Conservation (phyloP, 2,329 filamentous ascomycete genomes). For the Claviceps monticola region DNA sequence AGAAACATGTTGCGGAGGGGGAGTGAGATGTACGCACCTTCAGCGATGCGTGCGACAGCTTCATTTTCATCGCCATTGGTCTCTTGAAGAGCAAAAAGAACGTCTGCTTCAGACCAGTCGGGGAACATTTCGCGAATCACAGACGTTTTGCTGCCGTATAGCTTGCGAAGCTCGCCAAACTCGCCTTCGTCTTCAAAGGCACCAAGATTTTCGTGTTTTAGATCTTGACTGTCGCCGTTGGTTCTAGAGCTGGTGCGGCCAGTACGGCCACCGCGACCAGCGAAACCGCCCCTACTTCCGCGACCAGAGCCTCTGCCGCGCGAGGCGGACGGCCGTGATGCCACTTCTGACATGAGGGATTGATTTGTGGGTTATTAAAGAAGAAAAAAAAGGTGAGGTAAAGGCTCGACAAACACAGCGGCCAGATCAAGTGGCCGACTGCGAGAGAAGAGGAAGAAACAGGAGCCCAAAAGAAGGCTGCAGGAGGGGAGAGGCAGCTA, state of each 20-base stretch:
- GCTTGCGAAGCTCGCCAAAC: slow-evolving; percentile 81
- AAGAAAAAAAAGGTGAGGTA: slow-evolving; percentile 32
- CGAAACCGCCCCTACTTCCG: slow-evolving; percentile 68
- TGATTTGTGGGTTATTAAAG: slow-evolving; percentile 36
- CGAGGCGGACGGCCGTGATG: slow-evolving; percentile 66
- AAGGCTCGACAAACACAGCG: slow-evolving; percentile 5
- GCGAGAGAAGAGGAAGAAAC: slow-evolving; percentile 18
- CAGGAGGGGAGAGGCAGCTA: slow-evolving; percentile 6
- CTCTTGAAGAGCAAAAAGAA: slow-evolving; percentile 86
- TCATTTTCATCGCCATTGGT: slow-evolving; percentile 63
- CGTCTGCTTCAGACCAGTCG: slow-evolving; percentile 89
- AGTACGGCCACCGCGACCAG: slow-evolving; percentile 53
- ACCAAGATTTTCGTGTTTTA: slow-evolving; percentile 44
- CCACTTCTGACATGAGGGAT: slow-evolving; percentile 80
- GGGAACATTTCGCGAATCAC: slow-evolving; percentile 88
- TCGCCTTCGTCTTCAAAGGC: slow-evolving; percentile 72
- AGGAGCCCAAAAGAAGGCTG: slow-evolving; percentile 13
- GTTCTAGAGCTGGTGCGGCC: slow-evolving; percentile 25
- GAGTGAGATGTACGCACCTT: slow-evolving; percentile 40
- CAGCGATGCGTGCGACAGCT: slow-evolving; percentile 65
- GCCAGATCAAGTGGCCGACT: slow-evolving; percentile 15
- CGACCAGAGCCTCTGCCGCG: slow-evolving; percentile 85
- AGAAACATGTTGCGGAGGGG: not conserved
- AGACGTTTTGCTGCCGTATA: slow-evolving; percentile 65
- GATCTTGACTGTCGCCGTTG: slow-evolving; percentile 54